Conservation (phyloP, 1,284 basidiomycete species). For the Sphagnurus paluster region DNA sequence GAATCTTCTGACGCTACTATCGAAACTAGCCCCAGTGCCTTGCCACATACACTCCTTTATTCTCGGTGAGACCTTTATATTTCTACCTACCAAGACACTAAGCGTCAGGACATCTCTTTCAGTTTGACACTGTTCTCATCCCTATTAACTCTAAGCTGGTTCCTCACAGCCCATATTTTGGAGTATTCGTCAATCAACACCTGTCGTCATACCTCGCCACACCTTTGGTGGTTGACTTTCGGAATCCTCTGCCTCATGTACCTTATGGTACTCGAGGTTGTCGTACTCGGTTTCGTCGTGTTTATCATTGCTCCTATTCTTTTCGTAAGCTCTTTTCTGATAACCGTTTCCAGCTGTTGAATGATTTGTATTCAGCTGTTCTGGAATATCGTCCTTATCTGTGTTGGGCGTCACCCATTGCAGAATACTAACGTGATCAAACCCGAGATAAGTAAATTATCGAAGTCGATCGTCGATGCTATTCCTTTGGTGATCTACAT, state of each 20-base stretch:
- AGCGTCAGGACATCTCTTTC: not conserved
- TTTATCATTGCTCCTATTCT: conserved; percentile 76
- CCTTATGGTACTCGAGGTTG: conserved; percentile 69
- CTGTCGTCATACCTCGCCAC: conserved; percentile 69
- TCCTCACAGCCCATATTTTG: conserved; percentile 74
- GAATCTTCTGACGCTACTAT: conserved; percentile 3
- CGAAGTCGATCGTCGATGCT: conserved; percentile 66
- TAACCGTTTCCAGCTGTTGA: not conserved
- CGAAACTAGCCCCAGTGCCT: conserved; percentile 1
- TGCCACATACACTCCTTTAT: conserved; percentile 31
- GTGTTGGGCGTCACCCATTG: conserved; percentile 72
- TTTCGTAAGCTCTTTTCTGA: conserved; percentile 52
- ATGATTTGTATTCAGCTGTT: conserved; percentile 47
- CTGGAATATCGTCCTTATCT: conserved; percentile 75
- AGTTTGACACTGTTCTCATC: conserved; percentile 60
- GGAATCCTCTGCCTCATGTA: conserved; percentile 79
- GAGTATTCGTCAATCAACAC: conserved; percentile 71
- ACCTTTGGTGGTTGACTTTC: conserved; percentile 83
- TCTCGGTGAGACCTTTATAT: conserved; percentile 28
- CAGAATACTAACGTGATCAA: conserved; percentile 70
- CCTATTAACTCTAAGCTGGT: conserved; percentile 74
- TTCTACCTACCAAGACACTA: not conserved
- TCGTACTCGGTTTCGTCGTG: conserved; percentile 69
- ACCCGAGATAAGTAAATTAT: conserved; percentile 73
- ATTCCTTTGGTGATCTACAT: conserved; percentile 84